A percentile compares a stretch with the other conserved stretches of the same genome.
phyloP scores from a whole-genome alignment of 2,329 filamentous ascomycete species.

The Neophaeococcomyces mojaviensis region DNA sequence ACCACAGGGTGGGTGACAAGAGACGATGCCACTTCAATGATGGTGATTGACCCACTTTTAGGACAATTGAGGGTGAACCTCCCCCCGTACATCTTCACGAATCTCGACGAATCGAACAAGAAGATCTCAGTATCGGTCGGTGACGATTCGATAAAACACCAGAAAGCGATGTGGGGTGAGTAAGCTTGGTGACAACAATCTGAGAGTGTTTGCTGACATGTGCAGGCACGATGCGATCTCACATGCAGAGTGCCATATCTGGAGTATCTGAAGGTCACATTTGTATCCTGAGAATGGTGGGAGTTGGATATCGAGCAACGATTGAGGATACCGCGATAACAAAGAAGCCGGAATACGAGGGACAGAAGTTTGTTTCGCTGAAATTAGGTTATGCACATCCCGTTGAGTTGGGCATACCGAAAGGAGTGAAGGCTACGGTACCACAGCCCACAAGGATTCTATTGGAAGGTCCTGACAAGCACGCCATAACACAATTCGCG shows the following conservation, averaged over 20 bases:
- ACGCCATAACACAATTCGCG: conserved; percentile 83
- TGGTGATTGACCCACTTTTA: conserved; percentile 28
- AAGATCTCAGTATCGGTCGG: conserved; percentile 63
- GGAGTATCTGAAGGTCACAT: conserved; percentile 96
- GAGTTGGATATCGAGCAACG: conserved; percentile 88
- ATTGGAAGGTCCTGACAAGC: conserved; percentile 78
- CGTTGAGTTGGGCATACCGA: conserved; percentile 77
- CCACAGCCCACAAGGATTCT: conserved; percentile 88
- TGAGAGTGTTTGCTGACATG: conserved; percentile 18
- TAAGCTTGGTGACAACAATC: conserved; percentile 35
- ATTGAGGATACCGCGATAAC: conserved; percentile 70
- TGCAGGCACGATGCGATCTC: conserved; percentile 78
- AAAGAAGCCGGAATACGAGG: conserved; percentile 56
- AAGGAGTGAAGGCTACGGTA: conserved; percentile 75
- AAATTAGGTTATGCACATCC: conserved; percentile 97
- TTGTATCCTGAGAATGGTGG: conserved; percentile 83
- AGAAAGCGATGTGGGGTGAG: conserved; percentile 94
- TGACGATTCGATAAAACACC: conserved; percentile 61
- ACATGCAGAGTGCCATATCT: conserved; percentile 81
- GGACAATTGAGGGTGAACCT: conserved; percentile 70
- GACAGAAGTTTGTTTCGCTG: conserved; percentile 81
- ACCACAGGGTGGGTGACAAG: conserved; percentile 66
- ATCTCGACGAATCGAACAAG: conserved; percentile 55
- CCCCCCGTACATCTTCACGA: conserved; percentile 68
- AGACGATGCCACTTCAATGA: background rate